phyloP scores from a whole-genome alignment of 2,329 filamentous ascomycete species.

The Claviceps paspali region DNA sequence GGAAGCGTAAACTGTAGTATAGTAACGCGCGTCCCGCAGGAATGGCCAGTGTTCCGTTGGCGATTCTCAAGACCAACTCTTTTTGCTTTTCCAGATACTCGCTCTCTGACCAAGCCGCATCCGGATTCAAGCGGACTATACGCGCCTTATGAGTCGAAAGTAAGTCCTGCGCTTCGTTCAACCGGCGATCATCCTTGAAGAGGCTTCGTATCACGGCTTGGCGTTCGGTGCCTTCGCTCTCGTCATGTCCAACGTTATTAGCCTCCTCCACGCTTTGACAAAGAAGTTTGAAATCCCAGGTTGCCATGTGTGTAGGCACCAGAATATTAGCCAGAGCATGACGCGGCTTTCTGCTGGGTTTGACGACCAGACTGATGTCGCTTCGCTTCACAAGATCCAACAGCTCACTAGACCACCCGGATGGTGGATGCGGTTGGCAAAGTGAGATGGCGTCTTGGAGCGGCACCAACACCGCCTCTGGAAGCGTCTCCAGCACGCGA shows the following conservation, averaged over 20 bases:
- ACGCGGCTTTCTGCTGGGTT: slow-evolving; percentile 20
- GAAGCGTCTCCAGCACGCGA: slow-evolving; percentile 63
- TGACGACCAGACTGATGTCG: slow-evolving; percentile 57
- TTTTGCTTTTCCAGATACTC: slow-evolving; percentile 88
- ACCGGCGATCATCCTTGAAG: slow-evolving; percentile 80
- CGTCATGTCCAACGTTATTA: slow-evolving; percentile 49
- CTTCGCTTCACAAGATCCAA: slow-evolving; percentile 66
- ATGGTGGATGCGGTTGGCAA: slow-evolving; percentile 70
- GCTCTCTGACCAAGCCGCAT: slow-evolving; percentile 69
- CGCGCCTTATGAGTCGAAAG: slow-evolving; percentile 76
- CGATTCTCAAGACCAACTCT: slow-evolving; percentile 71
- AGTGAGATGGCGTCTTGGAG: slow-evolving; percentile 72
- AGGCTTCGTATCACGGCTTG: slow-evolving; percentile 71
- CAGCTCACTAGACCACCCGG: slow-evolving; percentile 56
- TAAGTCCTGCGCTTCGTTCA: slow-evolving; percentile 70
- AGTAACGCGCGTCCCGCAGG: slow-evolving; percentile 77
- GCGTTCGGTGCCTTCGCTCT: slow-evolving; percentile 69
- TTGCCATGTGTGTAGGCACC: slow-evolving; percentile 47
- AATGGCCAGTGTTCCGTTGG: slow-evolving; percentile 74
- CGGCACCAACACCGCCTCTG: slow-evolving; percentile 67
- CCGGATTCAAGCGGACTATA: slow-evolving; percentile 58
- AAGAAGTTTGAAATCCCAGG: slow-evolving; percentile 64
- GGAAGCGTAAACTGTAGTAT: slow-evolving; percentile 74
- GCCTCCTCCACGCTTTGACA: slow-evolving; percentile 51
- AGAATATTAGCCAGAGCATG: slow-evolving; percentile 23